These are phyloP conservation scores for Apiotrichum mycotoxinovorans DNA, from an alignment of 1,284 basidiomycete genomes.

Conservation along the genomic window DNA sequence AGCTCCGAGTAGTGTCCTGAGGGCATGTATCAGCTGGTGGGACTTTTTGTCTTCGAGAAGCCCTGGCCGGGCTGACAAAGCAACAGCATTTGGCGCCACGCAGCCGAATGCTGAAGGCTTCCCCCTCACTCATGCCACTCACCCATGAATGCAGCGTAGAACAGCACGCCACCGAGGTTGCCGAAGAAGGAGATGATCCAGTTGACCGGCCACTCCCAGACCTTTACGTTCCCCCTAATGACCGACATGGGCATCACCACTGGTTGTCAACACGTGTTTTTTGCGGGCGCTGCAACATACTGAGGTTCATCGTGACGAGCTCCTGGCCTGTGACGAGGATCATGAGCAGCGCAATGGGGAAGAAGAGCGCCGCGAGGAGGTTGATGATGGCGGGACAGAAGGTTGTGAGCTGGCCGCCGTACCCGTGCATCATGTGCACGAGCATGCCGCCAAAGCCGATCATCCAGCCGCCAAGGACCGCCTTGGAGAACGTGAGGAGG, in stretches of 20 bases:
- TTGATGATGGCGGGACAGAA: constrained; percentile 22
- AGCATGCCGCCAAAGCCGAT: constrained; percentile 27
- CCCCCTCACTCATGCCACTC: not conserved
- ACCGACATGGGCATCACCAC: constrained; percentile 26
- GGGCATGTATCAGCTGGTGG: too few relatives aligned
- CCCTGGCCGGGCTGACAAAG: too few relatives aligned
- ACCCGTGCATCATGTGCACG: constrained; percentile 23
- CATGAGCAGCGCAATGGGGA: constrained; percentile 30
- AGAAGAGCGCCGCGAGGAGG: constrained; percentile 24
- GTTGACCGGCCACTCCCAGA: constrained; percentile 31
- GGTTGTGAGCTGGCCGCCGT: constrained; percentile 17
- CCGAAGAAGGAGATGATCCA: constrained; percentile 47
- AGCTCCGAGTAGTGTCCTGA: constrained; percentile 24
- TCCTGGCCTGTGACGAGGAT: constrained; percentile 28
- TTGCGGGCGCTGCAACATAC: constrained; percentile 1
- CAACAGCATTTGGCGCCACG: too few relatives aligned
- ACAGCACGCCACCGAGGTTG: constrained; percentile 41
- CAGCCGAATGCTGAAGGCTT: too few relatives aligned
- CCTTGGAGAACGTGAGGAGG: constrained; percentile 26
- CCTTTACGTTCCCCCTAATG: constrained; percentile 22
- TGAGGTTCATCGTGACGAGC: constrained; percentile 28
- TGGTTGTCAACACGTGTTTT: not conserved
- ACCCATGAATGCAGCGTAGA: constrained; percentile 36
- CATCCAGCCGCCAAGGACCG: constrained; percentile 30
- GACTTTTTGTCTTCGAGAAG: too few relatives aligned